A percentile compares a stretch with the other conserved stretches of the same genome.
These are phyloP conservation scores for Rhizopogon sp. DNA, from an alignment of 768 basidiomycete species.

Conservation along the genomic window DNA sequence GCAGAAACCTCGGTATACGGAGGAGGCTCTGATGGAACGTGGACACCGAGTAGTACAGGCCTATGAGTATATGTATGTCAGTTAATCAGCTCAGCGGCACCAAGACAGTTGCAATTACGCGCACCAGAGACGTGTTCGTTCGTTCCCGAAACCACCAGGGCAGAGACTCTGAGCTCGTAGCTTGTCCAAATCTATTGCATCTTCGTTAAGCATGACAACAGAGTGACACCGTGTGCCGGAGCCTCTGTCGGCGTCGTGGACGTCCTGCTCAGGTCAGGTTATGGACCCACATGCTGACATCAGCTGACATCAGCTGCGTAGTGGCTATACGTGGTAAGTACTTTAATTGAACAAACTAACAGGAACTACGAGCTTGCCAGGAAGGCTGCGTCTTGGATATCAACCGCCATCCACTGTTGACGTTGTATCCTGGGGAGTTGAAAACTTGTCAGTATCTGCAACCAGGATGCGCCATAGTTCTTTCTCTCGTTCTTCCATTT, in stretches of 20 bases:
- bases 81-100: constrained; percentile 12
- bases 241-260: neutral
- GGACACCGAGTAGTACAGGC: constrained; percentile 24
- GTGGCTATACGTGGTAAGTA: too few species aligned
- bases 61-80: constrained; percentile 9
- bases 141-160: constrained; percentile 61
- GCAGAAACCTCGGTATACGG: constrained; percentile 20
- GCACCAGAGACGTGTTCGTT: constrained; percentile 55
- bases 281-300: too few species aligned
- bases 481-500: constrained; percentile 64
- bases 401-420: neutral
- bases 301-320: too few species aligned
- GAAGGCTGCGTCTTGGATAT: neutral
- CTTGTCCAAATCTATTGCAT: constrained; percentile 31
- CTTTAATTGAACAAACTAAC: too few species aligned
- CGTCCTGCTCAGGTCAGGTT: too few species aligned
- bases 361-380: neutral
- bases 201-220: neutral
- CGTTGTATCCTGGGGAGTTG: neutral
- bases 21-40: constrained; percentile 36
- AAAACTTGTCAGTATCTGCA: neutral
- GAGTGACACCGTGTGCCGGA: neutral
- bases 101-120: constrained; percentile 12
- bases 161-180: constrained; percentile 44
- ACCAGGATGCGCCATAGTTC: constrained; percentile 23